Evolutionary conservation across 805 yeast genomes (phyloP).

Genomic region (Saturnispora besseyi): DNA sequence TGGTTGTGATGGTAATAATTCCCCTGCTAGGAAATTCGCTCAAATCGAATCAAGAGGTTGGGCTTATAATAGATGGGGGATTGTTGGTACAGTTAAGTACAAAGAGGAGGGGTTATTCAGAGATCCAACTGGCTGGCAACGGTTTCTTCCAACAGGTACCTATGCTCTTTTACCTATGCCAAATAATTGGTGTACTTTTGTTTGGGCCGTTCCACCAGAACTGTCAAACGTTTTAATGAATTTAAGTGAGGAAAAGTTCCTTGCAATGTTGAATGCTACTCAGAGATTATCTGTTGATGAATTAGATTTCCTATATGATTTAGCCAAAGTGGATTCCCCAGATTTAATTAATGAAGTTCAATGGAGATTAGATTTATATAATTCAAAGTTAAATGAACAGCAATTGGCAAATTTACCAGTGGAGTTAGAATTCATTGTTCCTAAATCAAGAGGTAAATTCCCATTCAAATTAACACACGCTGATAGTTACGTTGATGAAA

Average conservation of each 20-base stretch:
- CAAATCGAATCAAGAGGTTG: slow-evolving; percentile 85
- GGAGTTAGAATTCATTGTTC: slow-evolving; percentile 48
- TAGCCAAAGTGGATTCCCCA: slow-evolving; percentile 30
- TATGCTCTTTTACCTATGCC: slow-evolving; percentile 87
- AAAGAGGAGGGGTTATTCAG: slow-evolving; percentile 58
- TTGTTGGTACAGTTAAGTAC: slow-evolving; percentile 80
- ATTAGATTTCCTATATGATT: slow-evolving; percentile 54
- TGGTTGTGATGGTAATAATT: slow-evolving; percentile 94
- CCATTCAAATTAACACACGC: slow-evolving; percentile 87
- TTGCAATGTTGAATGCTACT: slow-evolving; percentile 74
- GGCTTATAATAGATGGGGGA: slow-evolving; percentile 80
- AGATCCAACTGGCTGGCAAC: slow-evolving; percentile 74
- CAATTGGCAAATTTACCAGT: slow-evolving; percentile 54
- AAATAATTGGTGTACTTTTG: slow-evolving; percentile 77
- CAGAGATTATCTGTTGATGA: slow-evolving; percentile 73
- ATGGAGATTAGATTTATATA: slow-evolving; percentile 52
- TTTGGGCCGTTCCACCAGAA: slow-evolving; percentile 85
- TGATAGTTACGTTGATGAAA: slow-evolving; percentile 72
- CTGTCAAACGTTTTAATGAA: slow-evolving; percentile 53
- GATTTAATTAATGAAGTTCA: slow-evolving; percentile 56
- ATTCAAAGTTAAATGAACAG: slow-evolving; percentile 24
- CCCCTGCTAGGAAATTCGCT: slow-evolving; percentile 81
- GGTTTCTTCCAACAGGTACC: slow-evolving; percentile 88
- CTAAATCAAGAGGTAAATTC: slow-evolving; percentile 71
- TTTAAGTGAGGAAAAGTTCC: slow-evolving; percentile 53